Conservation (phyloP, 306 rosid species). For the Quercus dentata region DNA sequence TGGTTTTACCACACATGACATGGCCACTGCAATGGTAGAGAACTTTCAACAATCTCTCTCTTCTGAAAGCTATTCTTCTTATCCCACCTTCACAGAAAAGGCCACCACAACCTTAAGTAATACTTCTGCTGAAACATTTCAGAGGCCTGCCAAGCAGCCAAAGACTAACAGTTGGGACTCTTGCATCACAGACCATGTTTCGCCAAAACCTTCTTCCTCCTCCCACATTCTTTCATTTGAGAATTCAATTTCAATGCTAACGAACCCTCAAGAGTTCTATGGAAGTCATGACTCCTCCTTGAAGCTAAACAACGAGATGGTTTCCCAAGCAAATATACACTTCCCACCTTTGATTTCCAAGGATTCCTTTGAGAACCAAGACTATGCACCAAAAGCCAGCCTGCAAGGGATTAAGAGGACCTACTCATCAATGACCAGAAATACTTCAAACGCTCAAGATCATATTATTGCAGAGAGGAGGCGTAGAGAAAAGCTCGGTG, state of each 20-base stretch:
- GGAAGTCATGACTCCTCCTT: conserved; percentile 10
- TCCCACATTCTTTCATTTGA: conserved; percentile 56
- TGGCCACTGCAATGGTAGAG: conserved; percentile 26
- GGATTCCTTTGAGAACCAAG: conserved; percentile 19
- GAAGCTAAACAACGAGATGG: conserved; percentile 26
- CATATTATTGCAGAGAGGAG: conserved; percentile 81
- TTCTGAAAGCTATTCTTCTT: conserved; percentile 37
- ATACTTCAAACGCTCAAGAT: conserved; percentile 47
- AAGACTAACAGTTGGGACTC: conserved; percentile 26
- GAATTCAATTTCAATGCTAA: conserved; percentile 23
- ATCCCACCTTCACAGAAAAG: conserved; percentile 17
- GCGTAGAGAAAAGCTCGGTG: conserved; percentile 76
- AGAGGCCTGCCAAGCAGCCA: conserved; percentile 30
- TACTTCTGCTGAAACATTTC: conserved; percentile 29
- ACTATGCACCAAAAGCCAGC: conserved; percentile 10
- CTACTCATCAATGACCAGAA: conserved; percentile 19
- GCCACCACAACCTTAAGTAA: conserved; percentile 24
- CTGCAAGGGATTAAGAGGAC: conserved; percentile 32
- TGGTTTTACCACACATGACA: conserved; percentile 32
- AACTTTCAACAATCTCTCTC: conserved; percentile 34
- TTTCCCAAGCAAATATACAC: conserved; percentile 22
- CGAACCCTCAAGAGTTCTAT: conserved; percentile 18
- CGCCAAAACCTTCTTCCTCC: conserved; percentile 42
- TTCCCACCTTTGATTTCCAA: conserved; percentile 23
- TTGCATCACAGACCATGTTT: conserved; percentile 9